Base-by-base conservation (phyloP, 2,329 filamentous ascomycete species). In the Epicoccum sorghinum region DNA sequence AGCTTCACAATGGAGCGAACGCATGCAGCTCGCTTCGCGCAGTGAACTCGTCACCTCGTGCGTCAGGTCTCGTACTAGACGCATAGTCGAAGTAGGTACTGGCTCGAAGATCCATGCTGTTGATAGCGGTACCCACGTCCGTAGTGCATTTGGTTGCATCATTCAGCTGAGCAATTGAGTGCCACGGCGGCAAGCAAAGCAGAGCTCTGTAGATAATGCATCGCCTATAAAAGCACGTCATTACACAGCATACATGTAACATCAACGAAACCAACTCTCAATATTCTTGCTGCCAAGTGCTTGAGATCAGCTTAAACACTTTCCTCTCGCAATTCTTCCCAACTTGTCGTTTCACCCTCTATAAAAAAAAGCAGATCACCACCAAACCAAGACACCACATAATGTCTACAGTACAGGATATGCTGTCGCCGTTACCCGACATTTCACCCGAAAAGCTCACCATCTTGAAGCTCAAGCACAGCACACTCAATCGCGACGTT, bases 401-500 rank as follows among this genome's bases (percentile, higher is more conserved):
- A 1, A 51, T 55, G 52, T 37, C 52, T 3, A 7, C 32, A 7
- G 42, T 48, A 10, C 44, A 47, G 12, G 54, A 57, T 22, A 47
- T 48, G 23, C 44, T 52, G 8, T 12, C 43, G 1, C 47, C 43
- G 1, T 44, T 57, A 8, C 54, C 54, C n/a, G 48, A 66, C 1
- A 64, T 67, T 14, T 56, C 61, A 1, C 61, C 62, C 2, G 64
- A 67, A 37, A 65, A 65, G 47, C 62, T 67, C 8, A 60, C 61
- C 1, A 56, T 67, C 10, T 55, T 64, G 58, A 67, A 67, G 48
- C 56, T 66, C 25, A 61, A 61, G 30, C 62, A 60, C 23, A 58
- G 58, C 18, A 58, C 58, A 1, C 56, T 65, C 22, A 57, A 59
- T n/a, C 56, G 61, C 24, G 64, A 67, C 13, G 56, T 65, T 13